Evolutionary conservation across 805 yeast genomes (phyloP).

Genomic region (Schwanniomyces occidentalis): DNA sequence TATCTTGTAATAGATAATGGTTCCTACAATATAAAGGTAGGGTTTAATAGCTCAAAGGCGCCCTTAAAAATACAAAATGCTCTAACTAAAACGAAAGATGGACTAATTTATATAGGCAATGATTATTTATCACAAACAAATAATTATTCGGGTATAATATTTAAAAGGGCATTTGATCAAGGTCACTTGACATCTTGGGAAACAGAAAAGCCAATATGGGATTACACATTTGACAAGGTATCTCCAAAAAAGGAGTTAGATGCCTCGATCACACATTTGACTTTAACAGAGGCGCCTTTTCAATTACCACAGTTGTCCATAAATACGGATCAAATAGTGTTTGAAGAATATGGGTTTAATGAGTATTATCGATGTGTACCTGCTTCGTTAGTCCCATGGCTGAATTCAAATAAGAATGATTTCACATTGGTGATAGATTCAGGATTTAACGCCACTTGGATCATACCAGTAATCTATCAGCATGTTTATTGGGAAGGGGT

Average conservation of each 20-base stretch:
- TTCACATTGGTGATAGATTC: conserved; percentile 82
- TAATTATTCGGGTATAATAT: conserved; percentile 71
- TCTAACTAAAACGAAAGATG: conserved; percentile 73
- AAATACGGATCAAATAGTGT: conserved; percentile 86
- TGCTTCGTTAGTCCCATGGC: conserved; percentile 44
- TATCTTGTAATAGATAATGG: conserved; percentile 84
- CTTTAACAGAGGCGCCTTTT: conserved; percentile 79
- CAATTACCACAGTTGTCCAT: conserved; percentile 79
- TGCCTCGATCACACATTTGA: conserved; percentile 45
- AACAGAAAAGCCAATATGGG: conserved; percentile 87
- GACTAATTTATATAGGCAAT: conserved; percentile 65
- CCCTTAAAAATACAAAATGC: conserved; percentile 67
- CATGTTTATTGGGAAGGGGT: conserved; percentile 75
- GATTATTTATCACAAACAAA: conserved; percentile 62
- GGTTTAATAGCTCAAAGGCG: conserved; percentile 21
- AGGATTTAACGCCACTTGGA: conserved; percentile 86
- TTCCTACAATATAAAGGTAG: conserved; percentile 70
- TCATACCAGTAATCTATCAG: conserved; percentile 81
- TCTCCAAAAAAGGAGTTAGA: conserved; percentile 16
- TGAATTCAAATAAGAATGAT: conserved; percentile 36
- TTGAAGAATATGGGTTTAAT: conserved; percentile 88
- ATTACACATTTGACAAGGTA: conserved; percentile 54
- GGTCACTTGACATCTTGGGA: conserved; percentile 95
- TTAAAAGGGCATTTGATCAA: conserved; percentile 81
- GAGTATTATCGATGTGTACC: conserved; percentile 67